These are phyloP conservation scores for Mycena haematopus DNA, from an alignment of 768 basidiomycete genomes.

Conservation along the genomic window DNA sequence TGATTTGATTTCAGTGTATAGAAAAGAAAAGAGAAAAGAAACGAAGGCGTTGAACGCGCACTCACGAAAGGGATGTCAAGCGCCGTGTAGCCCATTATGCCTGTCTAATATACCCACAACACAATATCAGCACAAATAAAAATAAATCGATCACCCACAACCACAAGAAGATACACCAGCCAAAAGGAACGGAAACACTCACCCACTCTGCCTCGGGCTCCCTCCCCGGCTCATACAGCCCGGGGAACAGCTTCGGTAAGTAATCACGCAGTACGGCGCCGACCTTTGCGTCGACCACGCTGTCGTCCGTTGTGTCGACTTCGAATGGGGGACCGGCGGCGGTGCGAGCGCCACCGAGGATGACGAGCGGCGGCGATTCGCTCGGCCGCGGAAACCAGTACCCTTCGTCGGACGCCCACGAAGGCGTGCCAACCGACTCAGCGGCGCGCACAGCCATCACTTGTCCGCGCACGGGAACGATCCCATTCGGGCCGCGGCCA, in stretches of 20 bases:
- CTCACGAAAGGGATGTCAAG: conserved; percentile 72
- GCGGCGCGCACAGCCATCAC: conserved; percentile 51
- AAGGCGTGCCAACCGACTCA: conserved; percentile 46
- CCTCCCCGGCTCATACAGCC: conserved; percentile 50
- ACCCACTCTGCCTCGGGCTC: conserved; percentile 87
- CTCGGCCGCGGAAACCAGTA: conserved; percentile 81
- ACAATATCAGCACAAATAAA: no score
- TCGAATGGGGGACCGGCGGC: conserved; percentile 52
- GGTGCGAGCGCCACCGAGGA: conserved; percentile 75
- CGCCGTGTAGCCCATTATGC: conserved; percentile 81
- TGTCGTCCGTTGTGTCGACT: conserved; percentile 63
- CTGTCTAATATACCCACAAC: conserved; percentile 72
- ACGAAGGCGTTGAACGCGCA: background rate
- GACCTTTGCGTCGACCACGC: conserved; percentile 52
- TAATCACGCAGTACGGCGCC: conserved; percentile 60
- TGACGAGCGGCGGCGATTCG: conserved; percentile 58
- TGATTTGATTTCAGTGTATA: no score
- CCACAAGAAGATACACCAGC: no score
- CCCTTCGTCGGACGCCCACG: conserved; percentile 46
- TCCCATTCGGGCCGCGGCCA: conserved; percentile 48
- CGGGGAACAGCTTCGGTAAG: conserved; percentile 63
- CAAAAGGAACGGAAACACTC: conserved; percentile 27
- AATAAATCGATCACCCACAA: no score
- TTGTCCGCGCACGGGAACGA: conserved; percentile 80
- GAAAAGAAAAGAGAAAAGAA: background rate